These are phyloP conservation scores for Rhizopogon roseolus DNA, from an alignment of 768 basidiomycete genomes.

Conservation along the genomic window DNA sequence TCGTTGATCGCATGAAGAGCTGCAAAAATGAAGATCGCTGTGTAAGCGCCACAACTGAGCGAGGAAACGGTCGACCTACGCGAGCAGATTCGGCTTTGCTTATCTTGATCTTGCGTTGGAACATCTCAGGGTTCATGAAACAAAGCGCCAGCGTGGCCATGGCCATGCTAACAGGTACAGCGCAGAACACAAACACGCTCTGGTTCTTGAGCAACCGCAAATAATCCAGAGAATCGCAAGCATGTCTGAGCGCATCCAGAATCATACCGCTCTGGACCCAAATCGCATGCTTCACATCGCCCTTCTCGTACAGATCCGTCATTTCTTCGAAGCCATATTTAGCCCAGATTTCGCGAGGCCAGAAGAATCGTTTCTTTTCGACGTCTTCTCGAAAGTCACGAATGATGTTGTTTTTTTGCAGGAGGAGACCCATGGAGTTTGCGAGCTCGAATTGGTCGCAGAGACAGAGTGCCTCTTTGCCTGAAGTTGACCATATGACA, in stretches of 20 bases:
- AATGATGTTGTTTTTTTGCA: slow-evolving; percentile 98
- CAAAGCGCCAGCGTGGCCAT: slow-evolving; percentile 89
- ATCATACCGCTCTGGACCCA: slow-evolving; percentile 89
- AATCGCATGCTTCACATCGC: slow-evolving; percentile 58
- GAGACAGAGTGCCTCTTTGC: slow-evolving; percentile 73
- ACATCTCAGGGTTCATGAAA: slow-evolving; percentile 89
- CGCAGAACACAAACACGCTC: slow-evolving; percentile 92
- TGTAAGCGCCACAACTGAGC: not conserved
- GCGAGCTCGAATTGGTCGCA: slow-evolving; percentile 79
- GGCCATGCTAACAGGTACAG: slow-evolving; percentile 93
- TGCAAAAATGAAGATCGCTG: slow-evolving; percentile 20
- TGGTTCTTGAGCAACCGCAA: slow-evolving; percentile 83
- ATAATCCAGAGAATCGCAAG: slow-evolving; percentile 86
- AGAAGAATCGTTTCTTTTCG: slow-evolving; percentile 82
- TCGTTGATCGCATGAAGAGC: slow-evolving; percentile 91
- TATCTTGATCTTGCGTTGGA: slow-evolving; percentile 90
- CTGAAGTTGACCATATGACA: slow-evolving; percentile 79
- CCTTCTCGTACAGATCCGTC: slow-evolving; percentile 58
- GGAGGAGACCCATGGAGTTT: slow-evolving; percentile 91
- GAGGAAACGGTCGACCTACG: slow-evolving; percentile 57
- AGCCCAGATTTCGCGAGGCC: slow-evolving; percentile 92
- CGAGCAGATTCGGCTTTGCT: slow-evolving; percentile 83
- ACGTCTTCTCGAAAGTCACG: slow-evolving; percentile 93
- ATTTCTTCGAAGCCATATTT: slow-evolving; percentile 70
- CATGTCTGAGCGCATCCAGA: slow-evolving; percentile 83